These are phyloP conservation scores for Phytophthora podocarpi DNA, from an alignment of 352 stramenopile species.

Conservation along the genomic window DNA sequence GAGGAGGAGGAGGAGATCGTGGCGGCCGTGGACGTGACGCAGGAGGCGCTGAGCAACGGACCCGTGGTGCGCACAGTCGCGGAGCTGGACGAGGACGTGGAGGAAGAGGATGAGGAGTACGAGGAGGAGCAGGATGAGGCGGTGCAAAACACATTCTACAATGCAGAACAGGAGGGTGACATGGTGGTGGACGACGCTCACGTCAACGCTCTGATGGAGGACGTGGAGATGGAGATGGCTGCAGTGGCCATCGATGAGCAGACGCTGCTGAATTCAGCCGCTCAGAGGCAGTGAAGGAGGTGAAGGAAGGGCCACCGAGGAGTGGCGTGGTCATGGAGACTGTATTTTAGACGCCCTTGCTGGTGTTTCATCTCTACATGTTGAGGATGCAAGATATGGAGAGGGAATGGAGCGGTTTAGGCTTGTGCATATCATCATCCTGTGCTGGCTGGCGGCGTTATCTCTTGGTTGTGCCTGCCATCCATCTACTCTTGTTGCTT, in stretches of 20 bases:
- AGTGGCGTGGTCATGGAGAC: no score
- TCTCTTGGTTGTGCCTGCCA: background rate
- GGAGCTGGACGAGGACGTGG: constrained; percentile 52
- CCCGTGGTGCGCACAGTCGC: constrained; percentile 67
- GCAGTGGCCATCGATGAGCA: constrained; percentile 55
- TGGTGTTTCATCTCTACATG: no score
- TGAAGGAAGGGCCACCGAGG: no score
- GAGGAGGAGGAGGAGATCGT: constrained; percentile 74
- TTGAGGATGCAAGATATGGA: background rate
- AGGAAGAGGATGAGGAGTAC: constrained; percentile 44
- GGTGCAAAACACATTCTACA: constrained; percentile 53
- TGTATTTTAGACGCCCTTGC: constrained; percentile 34
- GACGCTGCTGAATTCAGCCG: constrained; percentile 33
- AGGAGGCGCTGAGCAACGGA: constrained; percentile 50
- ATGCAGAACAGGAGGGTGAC: constrained; percentile 10
- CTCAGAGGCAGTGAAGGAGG: constrained; percentile 16
- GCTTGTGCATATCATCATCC: constrained; percentile 21
- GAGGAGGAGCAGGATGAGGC: constrained; percentile 38
- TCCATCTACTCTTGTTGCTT: background rate
- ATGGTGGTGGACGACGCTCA: constrained; percentile 43
- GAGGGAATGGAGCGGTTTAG: constrained; percentile 27
- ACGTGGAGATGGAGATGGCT: constrained; percentile 78
- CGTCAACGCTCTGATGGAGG: constrained; percentile 55
- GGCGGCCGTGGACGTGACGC: constrained; percentile 64
- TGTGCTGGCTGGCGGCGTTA: constrained; percentile 3